A percentile compares a stretch with the other conserved stretches of the same genome.
Evolutionary conservation across 441 rosid species (phyloP).

Genomic region (Syzygium syzygioides): DNA sequence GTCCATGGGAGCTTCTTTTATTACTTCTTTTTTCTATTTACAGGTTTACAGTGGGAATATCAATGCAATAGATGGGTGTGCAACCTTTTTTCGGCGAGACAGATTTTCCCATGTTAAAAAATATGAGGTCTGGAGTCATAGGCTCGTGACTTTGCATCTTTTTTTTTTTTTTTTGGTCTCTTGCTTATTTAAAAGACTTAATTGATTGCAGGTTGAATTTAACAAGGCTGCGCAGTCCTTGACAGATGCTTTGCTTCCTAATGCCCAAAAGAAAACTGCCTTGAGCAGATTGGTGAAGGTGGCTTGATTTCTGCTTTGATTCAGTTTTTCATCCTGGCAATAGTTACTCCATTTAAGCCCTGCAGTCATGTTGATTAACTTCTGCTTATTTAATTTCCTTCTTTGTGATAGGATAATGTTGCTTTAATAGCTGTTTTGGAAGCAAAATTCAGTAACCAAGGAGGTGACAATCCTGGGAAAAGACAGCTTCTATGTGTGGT

Average conservation of each 20-base stretch:
- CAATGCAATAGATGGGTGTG: constrained; percentile 22
- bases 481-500: constrained; percentile 20
- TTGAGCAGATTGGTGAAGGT: constrained; percentile 16
- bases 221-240: constrained; percentile 13
- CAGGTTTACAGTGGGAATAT: constrained; percentile 16
- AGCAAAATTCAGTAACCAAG: constrained; percentile 15
- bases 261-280: constrained; percentile 14
- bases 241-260: constrained; percentile 21
- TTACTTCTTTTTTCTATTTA: neutral
- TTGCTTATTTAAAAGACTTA: neutral
- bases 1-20: neutral
- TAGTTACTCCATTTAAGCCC: neutral
- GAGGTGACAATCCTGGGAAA: constrained; percentile 14
- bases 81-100: constrained; percentile 22
- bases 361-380: neutral
- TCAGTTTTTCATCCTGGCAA: neutral
- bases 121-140: constrained; percentile 19
- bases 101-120: constrained; percentile 21
- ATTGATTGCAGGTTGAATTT: constrained; percentile 23
- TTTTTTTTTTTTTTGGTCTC: neutral
- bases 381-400: neutral
- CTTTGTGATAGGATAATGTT: constrained; percentile 21
- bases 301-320: neutral
- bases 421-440: constrained; percentile 30
- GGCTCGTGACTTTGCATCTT: neutral